Percentiles rank a stretch among this genome's conserved stretches.
phyloP scores from a whole-genome alignment of 192 early-diverging fungal genomes.

The Spizellomyces punctatus region DNA sequence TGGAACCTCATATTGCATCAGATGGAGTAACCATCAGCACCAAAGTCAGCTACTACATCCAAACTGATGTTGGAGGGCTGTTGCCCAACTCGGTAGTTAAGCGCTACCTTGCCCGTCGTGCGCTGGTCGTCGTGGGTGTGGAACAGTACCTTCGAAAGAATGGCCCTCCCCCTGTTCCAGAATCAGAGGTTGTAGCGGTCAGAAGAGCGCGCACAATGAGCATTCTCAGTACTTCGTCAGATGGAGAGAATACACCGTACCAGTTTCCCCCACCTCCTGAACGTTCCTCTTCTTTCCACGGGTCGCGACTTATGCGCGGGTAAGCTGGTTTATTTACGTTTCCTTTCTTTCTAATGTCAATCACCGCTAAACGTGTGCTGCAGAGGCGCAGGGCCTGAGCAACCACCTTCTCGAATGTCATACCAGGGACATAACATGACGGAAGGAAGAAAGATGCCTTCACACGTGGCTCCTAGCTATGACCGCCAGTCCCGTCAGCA shows the following conservation, averaged over 20 bases:
- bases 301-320: too few relatives aligned
- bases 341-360: too few relatives aligned
- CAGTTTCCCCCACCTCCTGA: too few relatives aligned
- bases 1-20: slow-evolving; percentile 28
- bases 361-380: too few relatives aligned
- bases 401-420: too few relatives aligned
- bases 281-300: too few relatives aligned
- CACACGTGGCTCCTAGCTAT: too few relatives aligned
- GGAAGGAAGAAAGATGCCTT: too few relatives aligned
- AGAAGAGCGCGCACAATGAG: neutral
- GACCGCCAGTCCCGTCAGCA: too few relatives aligned
- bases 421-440: too few relatives aligned
- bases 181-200: slow-evolving; percentile 2
- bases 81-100: slow-evolving; percentile 33
- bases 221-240: neutral
- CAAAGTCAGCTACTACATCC: slow-evolving; percentile 34
- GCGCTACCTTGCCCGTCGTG: slow-evolving; percentile 32
- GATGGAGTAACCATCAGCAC: slow-evolving; percentile 25
- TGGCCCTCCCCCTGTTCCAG: slow-evolving; percentile 24
- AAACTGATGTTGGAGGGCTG: slow-evolving; percentile 36
- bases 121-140: slow-evolving; percentile 33
- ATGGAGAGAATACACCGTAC: slow-evolving; percentile 4
- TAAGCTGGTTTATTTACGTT: too few relatives aligned
- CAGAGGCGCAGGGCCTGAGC: too few relatives aligned
- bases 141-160: slow-evolving; percentile 36